phyloP scores from a whole-genome alignment of 177 flowering plant genomes.

The Vitis hybrid region DNA sequence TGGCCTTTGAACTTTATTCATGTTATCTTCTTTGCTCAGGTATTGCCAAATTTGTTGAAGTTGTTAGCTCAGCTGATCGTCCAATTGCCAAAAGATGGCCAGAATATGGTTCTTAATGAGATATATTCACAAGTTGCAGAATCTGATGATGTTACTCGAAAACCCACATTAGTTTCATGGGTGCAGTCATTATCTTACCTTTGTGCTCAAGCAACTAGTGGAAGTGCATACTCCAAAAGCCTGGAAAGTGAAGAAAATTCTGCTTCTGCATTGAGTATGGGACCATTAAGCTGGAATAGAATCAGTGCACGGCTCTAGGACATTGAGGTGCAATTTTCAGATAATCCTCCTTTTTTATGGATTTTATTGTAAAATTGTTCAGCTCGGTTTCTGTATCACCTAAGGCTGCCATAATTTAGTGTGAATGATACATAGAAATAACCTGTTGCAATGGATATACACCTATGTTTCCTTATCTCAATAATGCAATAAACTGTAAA shows the following conservation, averaged over 20 bases:
- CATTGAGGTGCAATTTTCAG: slow-evolving; percentile 6
- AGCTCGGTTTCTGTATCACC: not conserved
- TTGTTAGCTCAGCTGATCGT: slow-evolving; percentile 54
- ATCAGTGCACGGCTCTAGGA: slow-evolving; percentile 45
- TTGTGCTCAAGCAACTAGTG: slow-evolving; percentile 42
- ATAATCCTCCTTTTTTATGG: not conserved
- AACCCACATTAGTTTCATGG: slow-evolving; percentile 92
- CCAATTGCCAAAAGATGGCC: slow-evolving; percentile 65
- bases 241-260: slow-evolving; percentile 8
- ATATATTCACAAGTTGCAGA: slow-evolving; percentile 76
- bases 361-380: not conserved
- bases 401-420: not conserved
- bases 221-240: slow-evolving; percentile 14
- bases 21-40: slow-evolving; percentile 38
- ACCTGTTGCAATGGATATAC: not conserved
- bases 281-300: slow-evolving; percentile 25
- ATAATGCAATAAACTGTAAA: not conserved
- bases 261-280: slow-evolving; percentile 9
- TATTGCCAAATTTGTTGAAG: slow-evolving; percentile 82
- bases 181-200: slow-evolving; percentile 85
- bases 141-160: slow-evolving; percentile 87
- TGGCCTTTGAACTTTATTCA: not conserved
- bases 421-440: not conserved
- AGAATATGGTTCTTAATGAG: slow-evolving; percentile 64
- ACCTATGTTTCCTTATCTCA: not conserved